phyloP scores from a whole-genome alignment of 164 flowering plant genomes.

The Nymphaea colorata region DNA sequence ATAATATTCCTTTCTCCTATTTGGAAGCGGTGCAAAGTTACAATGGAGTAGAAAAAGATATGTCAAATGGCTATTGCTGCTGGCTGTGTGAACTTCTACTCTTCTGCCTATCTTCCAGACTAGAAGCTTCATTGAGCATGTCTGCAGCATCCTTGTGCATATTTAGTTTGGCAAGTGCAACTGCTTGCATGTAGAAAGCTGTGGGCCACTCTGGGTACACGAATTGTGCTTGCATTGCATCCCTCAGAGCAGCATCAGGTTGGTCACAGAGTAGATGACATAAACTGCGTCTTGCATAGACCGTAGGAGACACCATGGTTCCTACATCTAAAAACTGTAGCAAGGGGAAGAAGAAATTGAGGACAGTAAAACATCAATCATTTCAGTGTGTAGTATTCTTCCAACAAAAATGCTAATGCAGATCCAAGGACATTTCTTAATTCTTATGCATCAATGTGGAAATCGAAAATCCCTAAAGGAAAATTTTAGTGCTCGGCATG shows the following conservation, averaged over 20 bases:
- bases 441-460: no score
- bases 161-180: conserved; percentile 84
- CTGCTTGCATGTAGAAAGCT: conserved; percentile 94
- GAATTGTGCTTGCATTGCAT: conserved; percentile 98
- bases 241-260: conserved; percentile 92
- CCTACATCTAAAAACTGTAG: conserved; percentile 90
- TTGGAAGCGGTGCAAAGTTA: not conserved
- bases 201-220: conserved; percentile 93
- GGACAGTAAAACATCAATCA: not conserved
- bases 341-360: not conserved
- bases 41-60: not conserved
- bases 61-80: not conserved
- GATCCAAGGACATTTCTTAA: no score
- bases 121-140: conserved; percentile 84
- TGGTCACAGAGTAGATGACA: conserved; percentile 80
- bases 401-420: no score
- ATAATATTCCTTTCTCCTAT: not conserved
- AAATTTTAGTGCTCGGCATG: no score
- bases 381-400: no score
- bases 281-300: conserved; percentile 78
- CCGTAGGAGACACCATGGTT: conserved; percentile 90
- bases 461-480: no score
- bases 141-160: conserved; percentile 94
- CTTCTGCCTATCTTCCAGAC: conserved; percentile 61
- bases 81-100: conserved; percentile 19